A percentile compares a stretch with the other conserved stretches of the same genome.
Evolutionary conservation across 1,139 yeast species (phyloP).

Genomic region (Kazachstania sp.): DNA sequence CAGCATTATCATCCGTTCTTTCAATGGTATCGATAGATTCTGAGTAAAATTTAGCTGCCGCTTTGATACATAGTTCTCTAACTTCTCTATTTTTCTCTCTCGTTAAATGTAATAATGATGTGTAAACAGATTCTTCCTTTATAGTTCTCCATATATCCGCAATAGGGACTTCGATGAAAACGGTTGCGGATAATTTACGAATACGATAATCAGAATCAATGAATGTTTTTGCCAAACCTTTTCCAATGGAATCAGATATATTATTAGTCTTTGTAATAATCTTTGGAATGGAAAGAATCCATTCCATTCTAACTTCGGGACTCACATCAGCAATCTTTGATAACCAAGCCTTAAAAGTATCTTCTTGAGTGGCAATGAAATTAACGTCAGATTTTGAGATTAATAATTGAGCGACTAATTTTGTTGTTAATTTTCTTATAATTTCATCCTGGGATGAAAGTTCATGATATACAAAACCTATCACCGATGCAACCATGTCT

Average conservation of each 20-base stretch:
- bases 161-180: conserved; percentile 38
- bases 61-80: conserved; percentile 51
- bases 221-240: conserved; percentile 58
- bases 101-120: conserved; percentile 50
- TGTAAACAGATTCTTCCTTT: conserved; percentile 41
- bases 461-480: conserved; percentile 78
- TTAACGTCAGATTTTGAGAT: conserved; percentile 44
- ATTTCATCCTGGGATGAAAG: conserved; percentile 60
- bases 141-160: conserved; percentile 38
- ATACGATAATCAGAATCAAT: conserved; percentile 73
- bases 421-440: conserved; percentile 61
- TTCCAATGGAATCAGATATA: conserved; percentile 42
- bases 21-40: conserved; percentile 20
- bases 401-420: conserved; percentile 62
- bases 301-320: conserved; percentile 52
- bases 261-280: conserved; percentile 44
- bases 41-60: conserved; percentile 48
- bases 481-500: conserved; percentile 59
- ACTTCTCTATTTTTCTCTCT: conserved; percentile 64
- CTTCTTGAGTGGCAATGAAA: conserved; percentile 51
- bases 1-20: conserved; percentile 23
- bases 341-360: conserved; percentile 64
- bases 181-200: conserved; percentile 50
- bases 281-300: conserved; percentile 54
- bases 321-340: conserved; percentile 67